Conservation (phyloP, 1,284 basidiomycete species). For the Cutaneotrichosporon dermatis region DNA sequence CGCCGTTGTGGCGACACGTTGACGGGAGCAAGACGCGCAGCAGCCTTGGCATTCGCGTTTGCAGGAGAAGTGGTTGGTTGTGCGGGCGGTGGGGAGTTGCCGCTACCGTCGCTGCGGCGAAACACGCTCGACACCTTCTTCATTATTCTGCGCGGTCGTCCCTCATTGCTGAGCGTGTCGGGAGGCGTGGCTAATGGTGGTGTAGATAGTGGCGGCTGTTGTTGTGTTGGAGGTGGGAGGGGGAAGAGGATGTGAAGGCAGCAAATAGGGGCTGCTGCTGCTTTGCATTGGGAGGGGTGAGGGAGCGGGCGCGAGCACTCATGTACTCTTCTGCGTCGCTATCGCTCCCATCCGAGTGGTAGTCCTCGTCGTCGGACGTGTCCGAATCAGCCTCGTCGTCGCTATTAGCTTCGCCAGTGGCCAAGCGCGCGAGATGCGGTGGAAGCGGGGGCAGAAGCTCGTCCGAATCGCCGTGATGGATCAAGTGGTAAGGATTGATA, state of each 20-base stretch:
- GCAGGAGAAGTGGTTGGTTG: background rate
- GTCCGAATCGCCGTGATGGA: slow-evolving; percentile 22
- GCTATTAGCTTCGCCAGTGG: slow-evolving; percentile 11
- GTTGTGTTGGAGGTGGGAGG: background rate
- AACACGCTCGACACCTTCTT: slow-evolving; percentile 35
- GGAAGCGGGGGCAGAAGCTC: slow-evolving; percentile 21
- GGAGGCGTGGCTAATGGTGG: background rate
- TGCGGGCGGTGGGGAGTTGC: background rate
- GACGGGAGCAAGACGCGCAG: slow-evolving; percentile 1
- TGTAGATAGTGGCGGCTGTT: too few species aligned
- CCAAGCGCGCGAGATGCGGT: slow-evolving; percentile 20
- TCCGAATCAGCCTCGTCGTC: slow-evolving; percentile 21
- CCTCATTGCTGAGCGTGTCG: background rate
- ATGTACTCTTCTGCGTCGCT: slow-evolving; percentile 1
- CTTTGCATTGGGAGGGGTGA: background rate
- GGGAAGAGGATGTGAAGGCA: background rate
- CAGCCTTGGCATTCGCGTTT: background rate
- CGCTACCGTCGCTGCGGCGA: slow-evolving; percentile 17
- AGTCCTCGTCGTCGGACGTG: slow-evolving; percentile 14
- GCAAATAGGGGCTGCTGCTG: background rate
- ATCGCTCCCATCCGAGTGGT: slow-evolving; percentile 8
- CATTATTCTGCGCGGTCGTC: slow-evolving; percentile 17
- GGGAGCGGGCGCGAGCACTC: background rate
- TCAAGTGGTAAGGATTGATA: slow-evolving; percentile 32
- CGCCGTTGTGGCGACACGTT: slow-evolving; percentile 6